These are phyloP conservation scores for Margaritispora aquatica DNA, from an alignment of 495 filamentous ascomycete genomes.

Conservation along the genomic window DNA sequence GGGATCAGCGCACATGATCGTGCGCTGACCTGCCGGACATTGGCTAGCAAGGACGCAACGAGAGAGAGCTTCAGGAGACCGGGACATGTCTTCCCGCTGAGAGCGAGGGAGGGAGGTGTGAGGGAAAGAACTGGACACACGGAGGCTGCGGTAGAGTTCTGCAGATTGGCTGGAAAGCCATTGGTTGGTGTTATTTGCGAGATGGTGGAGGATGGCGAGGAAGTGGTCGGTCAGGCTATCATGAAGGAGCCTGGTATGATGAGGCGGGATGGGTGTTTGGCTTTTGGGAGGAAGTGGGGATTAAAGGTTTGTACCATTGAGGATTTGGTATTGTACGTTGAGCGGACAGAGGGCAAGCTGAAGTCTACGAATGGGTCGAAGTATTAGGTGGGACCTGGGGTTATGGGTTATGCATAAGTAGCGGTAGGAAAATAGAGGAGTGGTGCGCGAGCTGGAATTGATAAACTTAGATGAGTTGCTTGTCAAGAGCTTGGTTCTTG, in stretches of 20 bases:
- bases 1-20: slow-evolving; percentile 89
- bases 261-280: slow-evolving; percentile 82
- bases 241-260: slow-evolving; percentile 74
- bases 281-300: slow-evolving; percentile 83
- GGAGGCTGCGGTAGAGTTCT: slow-evolving; percentile 87
- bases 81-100: slow-evolving; percentile 85
- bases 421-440: not conserved
- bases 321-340: slow-evolving; percentile 73
- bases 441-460: not conserved
- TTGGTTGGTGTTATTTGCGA: slow-evolving; percentile 80
- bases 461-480: not conserved
- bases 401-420: not conserved
- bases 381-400: not conserved
- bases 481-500: not conserved
- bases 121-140: slow-evolving; percentile 77
- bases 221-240: slow-evolving; percentile 49
- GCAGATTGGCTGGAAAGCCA: slow-evolving; percentile 66
- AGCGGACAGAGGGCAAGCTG: slow-evolving; percentile 54
- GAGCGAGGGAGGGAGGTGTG: slow-evolving; percentile 75
- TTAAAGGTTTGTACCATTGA: slow-evolving; percentile 94
- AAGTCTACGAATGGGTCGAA: slow-evolving; percentile 12
- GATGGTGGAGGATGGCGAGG: slow-evolving; percentile 72
- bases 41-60: slow-evolving; percentile 59
- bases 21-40: slow-evolving; percentile 69
- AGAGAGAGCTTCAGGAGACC: slow-evolving; percentile 67